Conservation (phyloP, 2,329 filamentous ascomycete species). For the Nigrograna mackinnonii region DNA sequence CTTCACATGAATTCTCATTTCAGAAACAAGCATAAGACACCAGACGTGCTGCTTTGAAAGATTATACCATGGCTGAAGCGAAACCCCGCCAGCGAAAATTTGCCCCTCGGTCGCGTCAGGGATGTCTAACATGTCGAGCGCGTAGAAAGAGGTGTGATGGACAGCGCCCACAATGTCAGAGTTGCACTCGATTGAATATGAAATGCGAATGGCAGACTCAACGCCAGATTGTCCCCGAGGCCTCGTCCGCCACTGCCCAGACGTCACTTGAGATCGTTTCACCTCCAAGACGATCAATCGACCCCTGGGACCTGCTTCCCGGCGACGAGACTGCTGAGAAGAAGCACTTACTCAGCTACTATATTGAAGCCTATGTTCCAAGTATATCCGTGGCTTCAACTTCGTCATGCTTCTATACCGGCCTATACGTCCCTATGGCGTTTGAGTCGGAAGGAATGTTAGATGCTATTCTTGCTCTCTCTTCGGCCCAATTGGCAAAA, state of each 20-base stretch:
- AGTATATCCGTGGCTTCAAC: constrained; percentile 40
- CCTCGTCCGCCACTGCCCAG: not conserved
- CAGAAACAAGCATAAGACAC: no score
- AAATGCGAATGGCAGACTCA: constrained; percentile 39
- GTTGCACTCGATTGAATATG: constrained; percentile 38
- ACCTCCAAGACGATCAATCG: constrained; percentile 22
- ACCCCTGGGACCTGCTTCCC: constrained; percentile 34
- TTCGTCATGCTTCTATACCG: constrained; percentile 39
- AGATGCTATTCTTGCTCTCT: constrained; percentile 37
- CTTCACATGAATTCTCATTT: no score
- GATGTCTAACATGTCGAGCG: constrained; percentile 39
- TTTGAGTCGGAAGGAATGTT: constrained; percentile 38
- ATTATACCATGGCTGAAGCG: constrained; percentile 33
- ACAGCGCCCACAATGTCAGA: constrained; percentile 35
- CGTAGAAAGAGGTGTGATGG: constrained; percentile 39
- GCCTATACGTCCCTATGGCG: constrained; percentile 40
- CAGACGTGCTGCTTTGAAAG: no score
- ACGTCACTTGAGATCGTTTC: constrained; percentile 1
- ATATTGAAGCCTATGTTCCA: constrained; percentile 38
- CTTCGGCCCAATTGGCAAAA: constrained; percentile 37
- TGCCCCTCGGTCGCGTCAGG: constrained; percentile 38
- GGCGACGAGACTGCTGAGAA: constrained; percentile 24
- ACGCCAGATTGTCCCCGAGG: constrained; percentile 23
- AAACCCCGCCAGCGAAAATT: constrained; percentile 39
- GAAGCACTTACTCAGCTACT: constrained; percentile 37